A percentile compares a stretch with the other conserved stretches of the same genome.
Evolutionary conservation across 1,139 yeast genomes (phyloP).

Genomic region (Candida smagusa): DNA sequence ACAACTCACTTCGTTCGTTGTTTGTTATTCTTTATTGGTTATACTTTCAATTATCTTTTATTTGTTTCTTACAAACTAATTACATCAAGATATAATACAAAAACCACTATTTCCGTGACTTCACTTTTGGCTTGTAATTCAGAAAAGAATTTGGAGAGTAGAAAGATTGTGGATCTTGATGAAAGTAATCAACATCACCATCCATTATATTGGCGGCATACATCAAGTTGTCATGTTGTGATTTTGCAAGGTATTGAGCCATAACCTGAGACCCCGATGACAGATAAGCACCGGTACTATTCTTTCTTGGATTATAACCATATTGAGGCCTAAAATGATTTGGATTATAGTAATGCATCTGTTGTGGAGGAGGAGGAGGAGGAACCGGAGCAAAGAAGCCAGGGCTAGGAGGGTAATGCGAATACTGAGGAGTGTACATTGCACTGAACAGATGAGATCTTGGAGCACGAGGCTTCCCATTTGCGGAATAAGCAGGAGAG

Average conservation of each 20-base stretch:
- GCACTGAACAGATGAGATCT: slow-evolving; percentile 3
- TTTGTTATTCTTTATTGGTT: not conserved
- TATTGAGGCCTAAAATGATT: not conserved
- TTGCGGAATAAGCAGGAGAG: not conserved
- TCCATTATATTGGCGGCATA: slow-evolving; percentile 51
- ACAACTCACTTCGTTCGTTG: not conserved
- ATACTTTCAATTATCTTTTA: too few relatives aligned
- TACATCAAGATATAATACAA: too few relatives aligned
- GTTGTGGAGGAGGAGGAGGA: slow-evolving; percentile 1
- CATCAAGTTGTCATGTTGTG: slow-evolving; percentile 58
- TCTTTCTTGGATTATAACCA: not conserved
- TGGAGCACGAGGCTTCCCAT: not conserved
- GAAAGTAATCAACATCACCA: slow-evolving; percentile 3
- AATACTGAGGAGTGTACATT: slow-evolving; percentile 6
- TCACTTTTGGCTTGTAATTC: slow-evolving; percentile 1
- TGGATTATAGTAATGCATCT: slow-evolving; percentile 3
- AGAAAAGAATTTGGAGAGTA: not conserved
- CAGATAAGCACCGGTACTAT: slow-evolving; percentile 17
- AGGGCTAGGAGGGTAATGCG: slow-evolving; percentile 3
- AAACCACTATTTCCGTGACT: slow-evolving; percentile 1
- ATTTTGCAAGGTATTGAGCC: slow-evolving; percentile 73
- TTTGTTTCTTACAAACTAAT: too few relatives aligned
- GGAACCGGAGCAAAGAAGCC: slow-evolving; percentile 10
- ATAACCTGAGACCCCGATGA: slow-evolving; percentile 70
- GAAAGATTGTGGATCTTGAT: not conserved